Evolutionary conservation across 2,329 filamentous ascomycete species (phyloP).

Genomic region (Cladophialophora chaetospira): DNA sequence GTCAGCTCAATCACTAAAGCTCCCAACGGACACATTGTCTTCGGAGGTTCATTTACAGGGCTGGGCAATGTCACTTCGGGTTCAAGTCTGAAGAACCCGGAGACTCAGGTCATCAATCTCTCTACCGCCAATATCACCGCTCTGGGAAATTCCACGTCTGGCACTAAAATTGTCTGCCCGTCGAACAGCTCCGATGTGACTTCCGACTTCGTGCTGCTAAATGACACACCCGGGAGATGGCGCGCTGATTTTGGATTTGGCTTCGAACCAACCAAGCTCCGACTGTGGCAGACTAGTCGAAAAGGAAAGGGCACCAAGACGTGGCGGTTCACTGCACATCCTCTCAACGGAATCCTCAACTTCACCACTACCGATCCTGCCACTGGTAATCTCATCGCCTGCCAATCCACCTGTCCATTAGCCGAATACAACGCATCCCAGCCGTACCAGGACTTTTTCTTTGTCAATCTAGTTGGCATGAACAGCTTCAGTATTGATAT

Average conservation of each 20-base stretch:
- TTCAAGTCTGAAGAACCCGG: slow-evolving; percentile 54
- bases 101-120: slow-evolving; percentile 78
- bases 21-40: slow-evolving; percentile 81
- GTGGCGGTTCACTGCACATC: slow-evolving; percentile 82
- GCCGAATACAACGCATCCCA: slow-evolving; percentile 64
- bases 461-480: slow-evolving; percentile 88
- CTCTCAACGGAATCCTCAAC: slow-evolving; percentile 92
- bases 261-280: slow-evolving; percentile 82
- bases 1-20: slow-evolving; percentile 82
- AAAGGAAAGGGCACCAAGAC: slow-evolving; percentile 85
- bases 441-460: slow-evolving; percentile 83
- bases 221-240: slow-evolving; percentile 78
- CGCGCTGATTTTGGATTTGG: slow-evolving; percentile 78
- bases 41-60: slow-evolving; percentile 86
- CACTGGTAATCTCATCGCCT: slow-evolving; percentile 68
- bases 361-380: slow-evolving; percentile 81
- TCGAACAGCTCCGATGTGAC: slow-evolving; percentile 64
- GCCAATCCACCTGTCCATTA: slow-evolving; percentile 83
- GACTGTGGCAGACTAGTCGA: slow-evolving; percentile 82
- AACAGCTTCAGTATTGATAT: slow-evolving; percentile 82
- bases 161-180: slow-evolving; percentile 78
- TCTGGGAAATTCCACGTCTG: slow-evolving; percentile 57
- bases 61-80: slow-evolving; percentile 65
- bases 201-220: slow-evolving; percentile 80
- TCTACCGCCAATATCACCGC: slow-evolving; percentile 70